Evolutionary conservation across 768 basidiomycete genomes (phyloP).

Genomic region (Wakefieldia striispora): DNA sequence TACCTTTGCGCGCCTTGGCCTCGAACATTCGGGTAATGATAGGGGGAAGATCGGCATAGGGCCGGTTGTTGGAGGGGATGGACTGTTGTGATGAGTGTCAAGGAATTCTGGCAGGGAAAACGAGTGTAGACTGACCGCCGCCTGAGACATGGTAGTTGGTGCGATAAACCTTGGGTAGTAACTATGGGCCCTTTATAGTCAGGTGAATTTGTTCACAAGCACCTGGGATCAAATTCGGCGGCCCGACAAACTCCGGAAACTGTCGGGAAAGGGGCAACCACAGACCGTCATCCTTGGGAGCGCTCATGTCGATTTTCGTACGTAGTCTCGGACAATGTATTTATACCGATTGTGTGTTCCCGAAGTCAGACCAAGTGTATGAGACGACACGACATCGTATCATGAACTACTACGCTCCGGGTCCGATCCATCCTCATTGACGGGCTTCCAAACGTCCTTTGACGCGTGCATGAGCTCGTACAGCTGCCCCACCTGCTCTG

Average conservation of each 20-base stretch:
- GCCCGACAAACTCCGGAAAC: not conserved
- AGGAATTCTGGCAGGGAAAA: not conserved
- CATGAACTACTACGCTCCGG: conserved; percentile 2
- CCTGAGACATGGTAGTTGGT: conserved; percentile 35
- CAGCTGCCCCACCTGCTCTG: conserved; percentile 88
- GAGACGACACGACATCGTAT: not conserved
- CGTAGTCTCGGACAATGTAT: conserved; percentile 5
- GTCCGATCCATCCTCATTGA: conserved; percentile 14
- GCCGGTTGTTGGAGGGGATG: conserved; percentile 41
- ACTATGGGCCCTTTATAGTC: conserved; percentile 12
- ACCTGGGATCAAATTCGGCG: not conserved
- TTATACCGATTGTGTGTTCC: not conserved
- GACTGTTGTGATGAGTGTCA: conserved; percentile 27
- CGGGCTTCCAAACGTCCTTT: conserved; percentile 81
- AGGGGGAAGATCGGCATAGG: conserved; percentile 52
- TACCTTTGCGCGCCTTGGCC: conserved; percentile 67
- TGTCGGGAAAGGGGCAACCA: not conserved
- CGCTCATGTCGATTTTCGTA: not conserved
- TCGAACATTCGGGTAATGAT: conserved; percentile 52
- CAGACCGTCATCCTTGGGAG: conserved; percentile 3
- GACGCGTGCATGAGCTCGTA: conserved; percentile 94
- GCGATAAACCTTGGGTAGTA: not conserved
- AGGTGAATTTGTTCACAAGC: conserved; percentile 3
- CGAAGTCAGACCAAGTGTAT: conserved; percentile 7
- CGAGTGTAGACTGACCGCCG: conserved; percentile 32